Percentiles rank a stretch among this genome's conserved stretches.
Conservation (phyloP, 177 flowering plant species). For the Vitis hybrid region DNA sequence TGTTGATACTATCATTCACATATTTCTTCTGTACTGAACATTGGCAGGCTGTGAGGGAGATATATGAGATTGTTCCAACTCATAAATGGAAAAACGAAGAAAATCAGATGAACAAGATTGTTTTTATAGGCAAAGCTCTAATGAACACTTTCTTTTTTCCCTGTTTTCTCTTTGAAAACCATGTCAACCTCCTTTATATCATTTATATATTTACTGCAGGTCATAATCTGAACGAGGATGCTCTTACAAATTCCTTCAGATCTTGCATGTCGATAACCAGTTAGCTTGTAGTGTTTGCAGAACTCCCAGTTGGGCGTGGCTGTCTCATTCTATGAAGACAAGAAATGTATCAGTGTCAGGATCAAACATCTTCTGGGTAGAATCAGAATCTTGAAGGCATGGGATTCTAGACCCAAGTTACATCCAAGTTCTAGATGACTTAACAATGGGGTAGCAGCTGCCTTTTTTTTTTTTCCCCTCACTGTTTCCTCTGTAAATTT, state of each 20-base stretch:
- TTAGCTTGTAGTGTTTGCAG: too few species aligned
- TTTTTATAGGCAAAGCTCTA: slow-evolving; percentile 66
- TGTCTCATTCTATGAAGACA: too few species aligned
- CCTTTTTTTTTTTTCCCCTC: too few species aligned
- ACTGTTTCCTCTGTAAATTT: too few species aligned
- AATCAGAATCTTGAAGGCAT: too few species aligned
- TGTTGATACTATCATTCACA: neutral
- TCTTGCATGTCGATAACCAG: slow-evolving; percentile 21
- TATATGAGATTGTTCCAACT: slow-evolving; percentile 88
- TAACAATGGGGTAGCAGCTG: too few species aligned
- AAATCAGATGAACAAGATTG: slow-evolving; percentile 63
- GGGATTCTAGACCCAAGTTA: too few species aligned
- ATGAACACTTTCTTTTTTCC: neutral
- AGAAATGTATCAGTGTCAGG: too few species aligned
- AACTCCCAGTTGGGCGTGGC: too few species aligned
- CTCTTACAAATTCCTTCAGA: slow-evolving; percentile 47
- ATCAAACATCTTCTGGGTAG: too few species aligned
- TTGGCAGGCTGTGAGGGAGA: slow-evolving; percentile 86
- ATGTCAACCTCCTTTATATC: neutral
- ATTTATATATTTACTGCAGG: slow-evolving; percentile 40
- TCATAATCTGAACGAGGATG: slow-evolving; percentile 57
- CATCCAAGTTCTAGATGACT: too few species aligned
- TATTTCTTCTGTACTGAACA: neutral
- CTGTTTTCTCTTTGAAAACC: neutral
- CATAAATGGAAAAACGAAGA: slow-evolving; percentile 74